Evolutionary conservation across 257 asterid genomes (phyloP).

Genomic region (Phtheirospermum japonicum): DNA sequence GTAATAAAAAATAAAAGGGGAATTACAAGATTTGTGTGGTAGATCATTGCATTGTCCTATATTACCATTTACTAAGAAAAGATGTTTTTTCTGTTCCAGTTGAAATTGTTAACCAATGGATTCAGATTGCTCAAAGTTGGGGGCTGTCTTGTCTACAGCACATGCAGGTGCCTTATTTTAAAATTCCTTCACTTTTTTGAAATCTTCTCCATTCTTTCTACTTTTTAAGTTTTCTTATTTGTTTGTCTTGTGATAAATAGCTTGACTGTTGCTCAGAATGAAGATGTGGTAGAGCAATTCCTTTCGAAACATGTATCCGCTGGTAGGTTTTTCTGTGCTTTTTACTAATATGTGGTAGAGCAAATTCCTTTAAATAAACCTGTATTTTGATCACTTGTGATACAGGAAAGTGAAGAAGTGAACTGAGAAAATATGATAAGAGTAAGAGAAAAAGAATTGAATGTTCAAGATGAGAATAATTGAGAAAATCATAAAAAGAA

Average conservation of each 20-base stretch:
- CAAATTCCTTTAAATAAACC: neutral
- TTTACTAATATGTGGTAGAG: neutral
- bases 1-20: no score
- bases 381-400: no score
- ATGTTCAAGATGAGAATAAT: no score
- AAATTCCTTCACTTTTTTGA: slow-evolving; percentile 1
- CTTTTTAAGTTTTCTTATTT: neutral
- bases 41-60: neutral
- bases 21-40: no score
- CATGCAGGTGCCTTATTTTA: slow-evolving; percentile 64
- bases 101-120: slow-evolving; percentile 75
- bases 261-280: slow-evolving; percentile 87
- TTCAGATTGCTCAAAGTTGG: slow-evolving; percentile 78
- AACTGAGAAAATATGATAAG: no score
- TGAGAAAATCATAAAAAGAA: no score
- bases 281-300: slow-evolving; percentile 75
- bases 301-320: slow-evolving; percentile 64
- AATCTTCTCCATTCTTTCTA: neutral
- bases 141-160: slow-evolving; percentile 92
- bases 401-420: no score
- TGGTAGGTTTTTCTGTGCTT: slow-evolving; percentile 39
- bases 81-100: slow-evolving; percentile 43
- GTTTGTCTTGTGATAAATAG: slow-evolving; percentile 40
- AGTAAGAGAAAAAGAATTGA: no score
- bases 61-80: neutral